phyloP scores from a whole-genome alignment of 768 basidiomycete genomes.

The Boletus sp. region DNA sequence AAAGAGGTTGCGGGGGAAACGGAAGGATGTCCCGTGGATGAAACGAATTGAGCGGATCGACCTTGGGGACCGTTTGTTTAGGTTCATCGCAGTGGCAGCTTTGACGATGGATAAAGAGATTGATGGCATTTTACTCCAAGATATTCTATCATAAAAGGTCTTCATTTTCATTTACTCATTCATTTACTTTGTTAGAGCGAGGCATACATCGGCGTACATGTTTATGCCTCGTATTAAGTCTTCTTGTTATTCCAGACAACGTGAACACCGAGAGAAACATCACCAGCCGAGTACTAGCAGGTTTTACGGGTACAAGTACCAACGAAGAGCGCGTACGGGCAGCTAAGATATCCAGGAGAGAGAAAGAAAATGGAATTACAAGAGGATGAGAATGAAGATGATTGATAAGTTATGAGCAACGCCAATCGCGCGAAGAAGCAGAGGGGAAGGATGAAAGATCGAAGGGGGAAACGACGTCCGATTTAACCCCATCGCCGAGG shows the following conservation, averaged over 20 bases:
- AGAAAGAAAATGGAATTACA: not conserved
- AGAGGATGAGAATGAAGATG: constrained; percentile 9
- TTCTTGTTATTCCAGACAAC: constrained; percentile 2
- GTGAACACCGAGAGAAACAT: not conserved
- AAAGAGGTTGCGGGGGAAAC: not conserved
- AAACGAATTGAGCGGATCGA: not conserved
- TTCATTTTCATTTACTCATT: not conserved
- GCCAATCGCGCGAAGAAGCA: not conserved
- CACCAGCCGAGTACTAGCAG: constrained; percentile 3
- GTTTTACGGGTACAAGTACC: constrained; percentile 19
- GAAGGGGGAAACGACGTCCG: not conserved
- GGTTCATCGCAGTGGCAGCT: not conserved
- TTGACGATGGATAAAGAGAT: not conserved
- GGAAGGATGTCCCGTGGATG: not conserved
- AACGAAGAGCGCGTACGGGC: not conserved
- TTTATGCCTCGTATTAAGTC: not conserved
- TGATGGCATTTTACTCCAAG: not conserved
- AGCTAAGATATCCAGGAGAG: constrained; percentile 10
- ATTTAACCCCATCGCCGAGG: constrained; percentile 27
- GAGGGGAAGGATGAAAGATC: not conserved
- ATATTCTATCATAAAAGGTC: not conserved
- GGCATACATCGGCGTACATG: not conserved
- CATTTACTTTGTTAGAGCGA: not conserved
- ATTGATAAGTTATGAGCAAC: constrained; percentile 29
- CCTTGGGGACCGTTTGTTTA: not conserved